Evolutionary conservation across 1,284 basidiomycete genomes (phyloP).

Genomic region (Peniophora sp.): DNA sequence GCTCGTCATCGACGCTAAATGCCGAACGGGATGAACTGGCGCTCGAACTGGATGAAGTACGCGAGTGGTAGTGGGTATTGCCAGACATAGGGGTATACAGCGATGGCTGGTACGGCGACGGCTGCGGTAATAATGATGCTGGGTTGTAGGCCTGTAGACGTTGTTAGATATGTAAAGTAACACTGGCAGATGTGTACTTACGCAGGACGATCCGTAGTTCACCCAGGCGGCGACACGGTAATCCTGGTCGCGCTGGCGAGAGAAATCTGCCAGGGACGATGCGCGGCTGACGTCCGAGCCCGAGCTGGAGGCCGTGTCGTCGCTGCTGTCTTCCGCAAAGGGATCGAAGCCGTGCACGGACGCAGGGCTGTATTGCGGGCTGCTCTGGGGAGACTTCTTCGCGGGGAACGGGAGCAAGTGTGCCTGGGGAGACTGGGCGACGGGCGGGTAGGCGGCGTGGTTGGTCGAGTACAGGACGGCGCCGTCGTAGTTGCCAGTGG

Average conservation of each 20-base stretch:
- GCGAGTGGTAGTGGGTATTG: neutral
- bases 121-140: neutral
- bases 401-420: neutral
- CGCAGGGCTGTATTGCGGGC: slow-evolving; percentile 1
- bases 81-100: neutral
- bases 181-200: neutral
- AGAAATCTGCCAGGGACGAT: slow-evolving; percentile 22
- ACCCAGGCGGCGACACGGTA: slow-evolving; percentile 22
- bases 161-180: neutral
- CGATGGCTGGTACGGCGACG: neutral
- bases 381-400: neutral
- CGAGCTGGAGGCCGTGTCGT: slow-evolving; percentile 5
- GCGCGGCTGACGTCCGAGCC: slow-evolving; percentile 15
- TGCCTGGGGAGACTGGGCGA: neutral
- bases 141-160: neutral
- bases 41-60: neutral
- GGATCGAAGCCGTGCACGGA: slow-evolving; percentile 12
- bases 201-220: slow-evolving; percentile 8
- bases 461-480: neutral
- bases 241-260: slow-evolving; percentile 24
- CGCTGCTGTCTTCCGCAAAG: slow-evolving; percentile 11
- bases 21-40: slow-evolving; percentile 5
- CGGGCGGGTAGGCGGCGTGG: neutral
- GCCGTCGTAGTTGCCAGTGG: neutral
- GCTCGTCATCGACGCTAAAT: slow-evolving; percentile 7